phyloP scores from a whole-genome alignment of 768 basidiomycete genomes.

The Lentinula raphanica region DNA sequence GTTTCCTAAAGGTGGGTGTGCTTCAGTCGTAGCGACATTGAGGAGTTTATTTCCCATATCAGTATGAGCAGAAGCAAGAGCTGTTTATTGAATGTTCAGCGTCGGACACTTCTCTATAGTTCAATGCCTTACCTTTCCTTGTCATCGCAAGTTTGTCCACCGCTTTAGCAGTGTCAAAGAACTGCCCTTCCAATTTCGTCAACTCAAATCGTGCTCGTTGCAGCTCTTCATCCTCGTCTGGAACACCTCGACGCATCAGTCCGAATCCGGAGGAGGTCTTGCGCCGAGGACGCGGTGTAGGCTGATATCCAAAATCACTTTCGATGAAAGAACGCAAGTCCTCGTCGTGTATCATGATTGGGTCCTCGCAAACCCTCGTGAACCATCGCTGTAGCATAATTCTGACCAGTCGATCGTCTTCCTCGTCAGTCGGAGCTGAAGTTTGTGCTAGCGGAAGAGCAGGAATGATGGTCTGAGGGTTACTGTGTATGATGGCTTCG shows the following conservation, averaged over 20 bases:
- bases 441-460: slow-evolving; percentile 95
- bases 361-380: slow-evolving; percentile 87
- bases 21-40: slow-evolving; percentile 84
- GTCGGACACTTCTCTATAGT: not conserved
- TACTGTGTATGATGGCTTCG: slow-evolving; percentile 81
- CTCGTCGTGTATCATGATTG: slow-evolving; percentile 82
- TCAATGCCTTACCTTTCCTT: slow-evolving; percentile 57
- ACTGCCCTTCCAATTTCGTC: slow-evolving; percentile 86
- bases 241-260: slow-evolving; percentile 72
- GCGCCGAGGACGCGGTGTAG: slow-evolving; percentile 67
- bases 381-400: slow-evolving; percentile 96
- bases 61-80: slow-evolving; percentile 68
- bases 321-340: slow-evolving; percentile 94
- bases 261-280: slow-evolving; percentile 73
- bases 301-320: slow-evolving; percentile 95
- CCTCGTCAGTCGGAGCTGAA: slow-evolving; percentile 95
- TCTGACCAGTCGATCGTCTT: slow-evolving; percentile 93
- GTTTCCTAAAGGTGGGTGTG: slow-evolving; percentile 76
- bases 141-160: slow-evolving; percentile 80
- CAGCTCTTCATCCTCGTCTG: slow-evolving; percentile 93
- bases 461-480: slow-evolving; percentile 94
- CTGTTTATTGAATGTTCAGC: slow-evolving; percentile 32
- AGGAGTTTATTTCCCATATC: slow-evolving; percentile 94
- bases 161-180: slow-evolving; percentile 88
- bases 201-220: slow-evolving; percentile 87